Evolutionary conservation across 2,329 filamentous ascomycete species (phyloP).

Genomic region (Dactylonectria macrodidyma): DNA sequence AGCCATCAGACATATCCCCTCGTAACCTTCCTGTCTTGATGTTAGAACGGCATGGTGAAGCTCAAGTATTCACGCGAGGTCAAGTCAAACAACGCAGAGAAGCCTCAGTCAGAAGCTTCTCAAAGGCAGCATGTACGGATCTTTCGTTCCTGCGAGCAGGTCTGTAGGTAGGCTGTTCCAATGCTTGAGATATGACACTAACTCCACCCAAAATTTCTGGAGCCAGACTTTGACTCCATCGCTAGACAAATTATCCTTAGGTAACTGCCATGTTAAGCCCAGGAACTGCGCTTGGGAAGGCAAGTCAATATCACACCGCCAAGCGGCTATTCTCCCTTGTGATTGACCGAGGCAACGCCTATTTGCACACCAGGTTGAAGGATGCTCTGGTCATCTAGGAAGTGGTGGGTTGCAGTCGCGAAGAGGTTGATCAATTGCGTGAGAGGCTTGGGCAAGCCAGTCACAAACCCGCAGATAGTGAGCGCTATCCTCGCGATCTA

Average conservation of each 20-base stretch:
- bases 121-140: no score
- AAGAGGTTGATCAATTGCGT: conserved; percentile 11
- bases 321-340: conserved; percentile 13
- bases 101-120: no score
- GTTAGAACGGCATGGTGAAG: no score
- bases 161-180: background rate
- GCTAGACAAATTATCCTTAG: background rate
- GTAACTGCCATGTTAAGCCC: background rate
- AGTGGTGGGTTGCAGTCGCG: conserved; percentile 27
- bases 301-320: conserved; percentile 22
- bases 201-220: background rate
- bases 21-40: no score
- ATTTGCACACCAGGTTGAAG: conserved; percentile 16
- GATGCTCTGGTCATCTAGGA: background rate
- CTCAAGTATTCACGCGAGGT: no score
- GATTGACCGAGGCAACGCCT: conserved; percentile 2
- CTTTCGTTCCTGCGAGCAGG: background rate
- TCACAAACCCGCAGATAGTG: conserved; percentile 9
- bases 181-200: background rate
- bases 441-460: conserved; percentile 6
- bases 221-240: background rate
- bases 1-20: no score
- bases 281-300: conserved; percentile 1
- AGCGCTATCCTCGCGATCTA: conserved; percentile 1
- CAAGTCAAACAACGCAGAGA: no score